Percentiles rank a stretch among this genome's conserved stretches.
phyloP scores from a whole-genome alignment of 371 early-diverging fungal genomes.

The Haplosporangium sp. region DNA sequence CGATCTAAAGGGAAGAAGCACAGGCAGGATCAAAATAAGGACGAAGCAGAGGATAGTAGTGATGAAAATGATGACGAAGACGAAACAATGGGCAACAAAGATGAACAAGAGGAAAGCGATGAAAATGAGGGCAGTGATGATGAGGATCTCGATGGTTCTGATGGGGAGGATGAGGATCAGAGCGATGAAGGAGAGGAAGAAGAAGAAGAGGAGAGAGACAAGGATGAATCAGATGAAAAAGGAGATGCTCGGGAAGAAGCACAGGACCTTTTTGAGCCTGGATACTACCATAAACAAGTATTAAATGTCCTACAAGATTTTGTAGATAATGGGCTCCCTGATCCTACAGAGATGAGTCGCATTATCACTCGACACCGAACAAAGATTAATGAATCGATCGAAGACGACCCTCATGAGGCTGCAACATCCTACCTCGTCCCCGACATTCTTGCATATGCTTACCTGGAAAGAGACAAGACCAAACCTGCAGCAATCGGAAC shows the following conservation, averaged over 20 bases:
- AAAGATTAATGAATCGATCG: constrained; percentile 63
- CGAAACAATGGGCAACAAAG: neutral
- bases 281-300: constrained; percentile 55
- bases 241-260: constrained; percentile 41
- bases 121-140: constrained; percentile 9
- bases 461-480: constrained; percentile 33
- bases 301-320: constrained; percentile 55
- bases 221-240: constrained; percentile 26
- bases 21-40: neutral
- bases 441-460: constrained; percentile 71
- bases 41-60: neutral
- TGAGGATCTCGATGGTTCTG: constrained; percentile 2
- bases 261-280: constrained; percentile 57
- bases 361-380: constrained; percentile 57
- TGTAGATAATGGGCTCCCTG: constrained; percentile 48
- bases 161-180: neutral
- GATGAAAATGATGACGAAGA: neutral
- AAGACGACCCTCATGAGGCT: constrained; percentile 74
- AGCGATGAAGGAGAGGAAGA: constrained; percentile 21
- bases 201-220: constrained; percentile 24
- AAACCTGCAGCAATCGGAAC: constrained; percentile 57
- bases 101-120: constrained; percentile 22
- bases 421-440: constrained; percentile 63
- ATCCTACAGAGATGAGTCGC: constrained; percentile 43
- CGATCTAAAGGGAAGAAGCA: constrained; percentile 20